Evolutionary conservation across 2,329 filamentous ascomycete genomes (phyloP).

Genomic region (Stemphylium vesicarium): DNA sequence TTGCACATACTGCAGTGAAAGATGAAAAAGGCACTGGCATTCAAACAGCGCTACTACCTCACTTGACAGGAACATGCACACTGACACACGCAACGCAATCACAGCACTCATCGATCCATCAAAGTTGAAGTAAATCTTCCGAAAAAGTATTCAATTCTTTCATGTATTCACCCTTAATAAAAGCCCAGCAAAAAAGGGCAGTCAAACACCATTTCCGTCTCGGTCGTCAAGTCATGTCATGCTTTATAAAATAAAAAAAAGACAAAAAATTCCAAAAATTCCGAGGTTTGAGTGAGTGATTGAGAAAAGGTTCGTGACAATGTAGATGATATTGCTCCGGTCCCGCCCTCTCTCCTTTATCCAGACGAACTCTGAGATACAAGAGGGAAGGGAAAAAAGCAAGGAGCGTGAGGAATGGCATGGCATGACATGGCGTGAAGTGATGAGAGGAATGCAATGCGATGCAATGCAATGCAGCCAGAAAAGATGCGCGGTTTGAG

Average conservation of each 20-base stretch:
- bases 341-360: no score
- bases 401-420: no score
- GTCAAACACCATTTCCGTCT: conserved; percentile 1
- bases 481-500: neutral
- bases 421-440: no score
- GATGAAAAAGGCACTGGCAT: no score
- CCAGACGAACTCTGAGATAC: no score
- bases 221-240: conserved; percentile 16
- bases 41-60: no score
- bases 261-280: neutral
- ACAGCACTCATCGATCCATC: neutral
- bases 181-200: no score
- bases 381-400: neutral
- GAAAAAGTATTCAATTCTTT: neutral
- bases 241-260: neutral
- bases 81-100: no score
- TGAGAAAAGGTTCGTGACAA: neutral
- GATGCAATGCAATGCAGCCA: neutral
- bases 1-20: no score
- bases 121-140: neutral
- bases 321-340: neutral
- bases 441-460: neutral
- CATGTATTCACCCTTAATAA: neutral
- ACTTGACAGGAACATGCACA: no score
- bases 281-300: neutral